Evolutionary conservation across 345 rosid genomes (phyloP), one percentile per base, ranked within the genome.

Genomic region (Gossypium herbaceum): DNA sequence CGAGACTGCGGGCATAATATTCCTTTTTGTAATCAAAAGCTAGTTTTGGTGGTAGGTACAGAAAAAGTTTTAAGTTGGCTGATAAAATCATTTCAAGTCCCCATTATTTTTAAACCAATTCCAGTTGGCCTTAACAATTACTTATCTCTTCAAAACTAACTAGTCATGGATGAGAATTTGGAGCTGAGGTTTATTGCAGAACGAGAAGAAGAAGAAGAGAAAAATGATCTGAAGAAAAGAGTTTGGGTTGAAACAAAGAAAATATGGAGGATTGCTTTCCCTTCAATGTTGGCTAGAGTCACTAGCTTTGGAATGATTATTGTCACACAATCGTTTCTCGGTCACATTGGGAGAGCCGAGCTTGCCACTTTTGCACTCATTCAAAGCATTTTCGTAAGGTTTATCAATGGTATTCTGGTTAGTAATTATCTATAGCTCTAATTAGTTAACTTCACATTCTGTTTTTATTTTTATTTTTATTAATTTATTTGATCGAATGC

Each of bases 231-330:
- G 58, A 74, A 63, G 69, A 41, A 10, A 10, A 80, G 73, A 68
- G 63, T 86, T 39, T 86, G 83, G 81, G 51, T 3, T 1, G 89
- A 86, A 74, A 11, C 77, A 8, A 84, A 82, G 71, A 74, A 27
- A 41, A 75, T 76, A 75, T 86, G 89, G 89, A 77, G 78, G 67
- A 55, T 82, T 43, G 81, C 86, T 43, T 86, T 84, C 78, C 87
- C 86, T 11, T 60, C 83, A 0, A 79, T 81, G 24, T 12, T 86
- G 56, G 62, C 80, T 9, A 77, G 86, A 67, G 74, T 79, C 12
- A 48, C 82, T 25, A 15, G 73, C 1, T 86, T 27, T 54, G 87
- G 87, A 25, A 62, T 76, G 51, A 39, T 84, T 50, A 81, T 86
- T 39, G 84, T 80, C 1, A 84, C 87, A 24, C 87, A 84, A 57